Evolutionary conservation across 73 alveolate species (phyloP), one percentile per base, ranked within the genome.

Genomic region (Stentor coeruleus): DNA sequence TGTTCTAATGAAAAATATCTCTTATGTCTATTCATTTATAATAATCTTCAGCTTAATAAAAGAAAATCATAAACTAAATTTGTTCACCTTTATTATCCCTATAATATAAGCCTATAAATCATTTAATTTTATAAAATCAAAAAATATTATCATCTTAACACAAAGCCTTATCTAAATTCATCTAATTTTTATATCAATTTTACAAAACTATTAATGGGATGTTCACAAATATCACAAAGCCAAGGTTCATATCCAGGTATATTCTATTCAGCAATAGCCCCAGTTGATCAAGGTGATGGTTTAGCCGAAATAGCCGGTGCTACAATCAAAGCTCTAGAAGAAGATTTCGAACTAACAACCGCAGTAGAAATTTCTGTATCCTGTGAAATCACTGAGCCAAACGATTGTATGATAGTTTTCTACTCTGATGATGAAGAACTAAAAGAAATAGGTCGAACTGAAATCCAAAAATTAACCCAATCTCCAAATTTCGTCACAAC

Each of bases 371-470:
- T 66, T 26, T 66, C 79, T 11, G 14, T 66, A 14, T 28, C 26
- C 1, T 33, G 36, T 20, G 33, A 26, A 14, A 20, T 20, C 39
- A 37, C 37, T 33, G 26, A 33, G 49, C 79, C 37, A 20, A 20
- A 20, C 15, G 79, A 66, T 26, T 31, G 40, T 11, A 66, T 66
- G 79, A 31, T 66, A 15, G 41, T 66, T 0, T 66, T 66, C 37
- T 66, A 66, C 79, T 20, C 37, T 20, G 79, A 66, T 11, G 79
- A 66, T 40, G 79, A 66, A 1, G 79, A 1, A 28, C 37, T 20
- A 20, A 20, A 20, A 66, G 79, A 66, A 2, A 33, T 20, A 20
- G n/a, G 40, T 1, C 79, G 79, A 66, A 66, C 79, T 2, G 79
- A 66, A 66, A 33, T 66, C 33, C 79, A 66, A 66, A 66, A 66